These are phyloP conservation scores for Epichloe uncinata DNA, from an alignment of 2,329 filamentous ascomycete species.

Conservation along the genomic window DNA sequence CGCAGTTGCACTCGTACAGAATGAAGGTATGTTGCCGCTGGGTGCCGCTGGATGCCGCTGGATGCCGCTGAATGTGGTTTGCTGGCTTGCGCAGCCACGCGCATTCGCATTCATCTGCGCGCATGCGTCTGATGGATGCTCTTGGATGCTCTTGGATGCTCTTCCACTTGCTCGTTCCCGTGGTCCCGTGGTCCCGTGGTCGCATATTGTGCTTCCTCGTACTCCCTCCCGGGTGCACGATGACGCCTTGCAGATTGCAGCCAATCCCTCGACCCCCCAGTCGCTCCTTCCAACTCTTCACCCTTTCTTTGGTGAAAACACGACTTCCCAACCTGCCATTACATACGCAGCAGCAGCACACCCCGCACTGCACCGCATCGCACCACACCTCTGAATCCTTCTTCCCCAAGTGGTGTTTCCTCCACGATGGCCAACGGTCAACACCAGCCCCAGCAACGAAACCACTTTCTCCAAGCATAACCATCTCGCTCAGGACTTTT, in stretches of 20 bases:
- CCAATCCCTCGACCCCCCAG: neutral
- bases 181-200: neutral
- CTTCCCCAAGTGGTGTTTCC: neutral
- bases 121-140: neutral
- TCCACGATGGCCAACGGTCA: neutral
- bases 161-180: neutral
- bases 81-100: neutral
- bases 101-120: neutral
- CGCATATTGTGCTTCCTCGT: slow-evolving; percentile 1
- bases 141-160: no score
- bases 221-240: neutral
- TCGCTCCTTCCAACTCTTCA: slow-evolving; percentile 8
- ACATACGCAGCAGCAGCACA: neutral
- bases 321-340: neutral
- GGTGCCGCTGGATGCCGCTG: no score
- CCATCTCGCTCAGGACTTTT: neutral
- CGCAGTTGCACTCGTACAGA: slow-evolving; percentile 21
- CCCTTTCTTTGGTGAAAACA: neutral
- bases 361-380: neutral
- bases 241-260: neutral
- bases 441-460: neutral
- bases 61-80: neutral
- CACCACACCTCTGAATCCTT: neutral
- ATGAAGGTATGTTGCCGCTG: slow-evolving; percentile 18
- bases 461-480: neutral